A percentile compares a stretch with the other conserved stretches of the same genome.
Conservation (phyloP, 2,329 filamentous ascomycete species). For the Metarhizium brunneum region DNA sequence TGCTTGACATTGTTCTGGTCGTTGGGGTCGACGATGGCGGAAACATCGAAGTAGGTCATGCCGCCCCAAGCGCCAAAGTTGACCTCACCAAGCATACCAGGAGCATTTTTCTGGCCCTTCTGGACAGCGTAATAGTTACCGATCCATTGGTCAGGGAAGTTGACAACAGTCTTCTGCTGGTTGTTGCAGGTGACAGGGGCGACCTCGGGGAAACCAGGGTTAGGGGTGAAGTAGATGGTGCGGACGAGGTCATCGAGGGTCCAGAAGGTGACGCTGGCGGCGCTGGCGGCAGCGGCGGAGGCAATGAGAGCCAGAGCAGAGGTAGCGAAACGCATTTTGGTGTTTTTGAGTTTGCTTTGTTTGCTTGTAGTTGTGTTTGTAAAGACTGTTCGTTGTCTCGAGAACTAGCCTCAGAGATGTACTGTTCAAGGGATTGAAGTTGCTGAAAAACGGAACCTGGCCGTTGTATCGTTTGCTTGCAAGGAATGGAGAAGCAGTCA, state of each 20-base stretch:
- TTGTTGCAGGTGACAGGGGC: constrained; percentile 29
- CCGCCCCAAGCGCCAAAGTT: constrained; percentile 38
- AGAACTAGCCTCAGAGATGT: constrained; percentile 8
- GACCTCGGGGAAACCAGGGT: constrained; percentile 25
- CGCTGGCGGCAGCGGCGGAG: constrained; percentile 31
- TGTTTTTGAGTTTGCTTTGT: constrained; percentile 8
- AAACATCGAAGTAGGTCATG: constrained; percentile 48
- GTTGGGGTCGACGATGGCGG: constrained; percentile 43
- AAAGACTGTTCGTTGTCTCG: constrained; percentile 11
- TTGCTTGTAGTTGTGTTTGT: constrained; percentile 4
- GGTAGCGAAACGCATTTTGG: constrained; percentile 46
- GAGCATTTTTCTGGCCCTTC: constrained; percentile 29
- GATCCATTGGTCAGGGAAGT: constrained; percentile 34
- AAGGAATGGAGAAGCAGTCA: constrained; percentile 4
- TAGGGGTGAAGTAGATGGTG: constrained; percentile 42
- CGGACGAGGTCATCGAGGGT: constrained; percentile 44
- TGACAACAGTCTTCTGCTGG: constrained; percentile 29
- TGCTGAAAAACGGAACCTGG: background rate
- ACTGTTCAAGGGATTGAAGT: background rate
- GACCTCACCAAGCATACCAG: constrained; percentile 46
- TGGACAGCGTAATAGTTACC: constrained; percentile 43
- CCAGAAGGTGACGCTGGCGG: constrained; percentile 46
- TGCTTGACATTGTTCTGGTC: constrained; percentile 44
- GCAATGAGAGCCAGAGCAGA: constrained; percentile 34
- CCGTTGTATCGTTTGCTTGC: background rate